These are phyloP conservation scores for Botrytis aclada DNA, from an alignment of 2,329 filamentous ascomycete genomes.

Conservation along the genomic window DNA sequence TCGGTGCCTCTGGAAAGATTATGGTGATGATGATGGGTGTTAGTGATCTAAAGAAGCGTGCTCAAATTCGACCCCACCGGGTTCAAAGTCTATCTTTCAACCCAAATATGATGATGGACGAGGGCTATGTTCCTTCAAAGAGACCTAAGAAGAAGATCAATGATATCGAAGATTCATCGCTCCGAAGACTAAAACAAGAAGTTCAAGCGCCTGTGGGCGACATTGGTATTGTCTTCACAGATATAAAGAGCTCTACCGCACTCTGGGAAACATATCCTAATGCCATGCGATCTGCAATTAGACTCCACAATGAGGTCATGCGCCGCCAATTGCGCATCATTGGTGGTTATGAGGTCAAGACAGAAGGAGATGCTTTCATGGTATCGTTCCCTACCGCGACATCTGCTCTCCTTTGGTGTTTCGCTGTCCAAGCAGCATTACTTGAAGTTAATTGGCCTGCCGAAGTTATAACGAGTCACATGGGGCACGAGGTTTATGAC, in stretches of 20 bases:
- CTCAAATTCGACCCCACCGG: constrained; percentile 66
- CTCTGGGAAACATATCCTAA: constrained; percentile 94
- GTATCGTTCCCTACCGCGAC: constrained; percentile 97
- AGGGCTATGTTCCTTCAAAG: constrained; percentile 63
- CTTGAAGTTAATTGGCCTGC: constrained; percentile 90
- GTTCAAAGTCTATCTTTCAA: constrained; percentile 79
- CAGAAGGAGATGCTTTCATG: constrained; percentile 99
- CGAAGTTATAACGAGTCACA: constrained; percentile 82
- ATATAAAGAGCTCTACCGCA: constrained; percentile 97
- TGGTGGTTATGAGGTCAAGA: constrained; percentile 98
- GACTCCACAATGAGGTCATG: constrained; percentile 96
- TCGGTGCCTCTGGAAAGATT: constrained; percentile 89
- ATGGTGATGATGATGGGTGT: constrained; percentile 99
- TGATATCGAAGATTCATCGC: constrained; percentile 72
- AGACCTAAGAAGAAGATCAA: constrained; percentile 64
- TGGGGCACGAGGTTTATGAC: constrained; percentile 79
- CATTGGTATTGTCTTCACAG: constrained; percentile 92
- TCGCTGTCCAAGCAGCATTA: constrained; percentile 84
- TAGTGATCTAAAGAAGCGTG: constrained; percentile 81
- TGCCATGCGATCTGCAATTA: constrained; percentile 95
- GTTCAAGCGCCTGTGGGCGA: constrained; percentile 89
- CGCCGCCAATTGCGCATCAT: constrained; percentile 88
- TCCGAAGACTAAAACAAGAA: constrained; percentile 83
- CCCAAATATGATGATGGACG: constrained; percentile 69
- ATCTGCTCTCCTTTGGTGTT: constrained; percentile 91